Evolutionary conservation across 345 rosid species (phyloP).

Genomic region (Gossypium herbaceum): DNA sequence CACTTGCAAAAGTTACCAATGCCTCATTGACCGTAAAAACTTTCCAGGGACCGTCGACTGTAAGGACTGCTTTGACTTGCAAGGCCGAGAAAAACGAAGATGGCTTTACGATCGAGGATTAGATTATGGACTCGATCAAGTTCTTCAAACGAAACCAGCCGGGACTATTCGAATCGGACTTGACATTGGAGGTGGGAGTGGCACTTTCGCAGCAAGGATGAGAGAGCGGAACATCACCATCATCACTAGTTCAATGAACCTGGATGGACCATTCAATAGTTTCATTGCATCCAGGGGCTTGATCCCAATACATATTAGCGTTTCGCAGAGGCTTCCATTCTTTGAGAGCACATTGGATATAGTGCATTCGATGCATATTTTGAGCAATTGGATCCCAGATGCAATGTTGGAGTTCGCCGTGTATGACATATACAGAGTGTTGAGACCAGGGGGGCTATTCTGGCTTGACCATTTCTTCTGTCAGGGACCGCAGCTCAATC

Average conservation of each 20-base stretch:
- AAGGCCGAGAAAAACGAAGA: constrained; percentile 36
- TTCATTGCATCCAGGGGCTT: constrained; percentile 50
- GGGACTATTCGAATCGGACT: constrained; percentile 43
- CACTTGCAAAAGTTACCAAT: constrained; percentile 44
- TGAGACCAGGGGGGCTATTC: constrained; percentile 53
- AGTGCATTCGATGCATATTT: constrained; percentile 49
- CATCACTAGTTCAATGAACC: constrained; percentile 43
- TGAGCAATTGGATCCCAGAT: constrained; percentile 49
- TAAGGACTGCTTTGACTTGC: constrained; percentile 46
- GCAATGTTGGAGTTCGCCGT: constrained; percentile 41
- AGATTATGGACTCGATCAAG: constrained; percentile 41
- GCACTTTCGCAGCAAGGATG: constrained; percentile 60
- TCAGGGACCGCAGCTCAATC: constrained; percentile 40
- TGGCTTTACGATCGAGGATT: constrained; percentile 39
- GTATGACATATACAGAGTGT: constrained; percentile 42
- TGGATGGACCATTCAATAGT: constrained; percentile 52
- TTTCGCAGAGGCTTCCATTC: constrained; percentile 52
- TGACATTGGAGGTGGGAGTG: constrained; percentile 46
- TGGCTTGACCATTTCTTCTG: constrained; percentile 62
- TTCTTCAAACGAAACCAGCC: constrained; percentile 21
- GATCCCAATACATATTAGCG: constrained; percentile 39
- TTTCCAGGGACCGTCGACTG: constrained; percentile 37
- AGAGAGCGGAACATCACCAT: constrained; percentile 47
- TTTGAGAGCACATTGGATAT: constrained; percentile 53
- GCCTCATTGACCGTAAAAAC: constrained; percentile 34